Percentiles rank a stretch among this genome's conserved stretches.
phyloP scores from a whole-genome alignment of 192 early-diverging fungal genomes.

The Podila clonocystis region DNA sequence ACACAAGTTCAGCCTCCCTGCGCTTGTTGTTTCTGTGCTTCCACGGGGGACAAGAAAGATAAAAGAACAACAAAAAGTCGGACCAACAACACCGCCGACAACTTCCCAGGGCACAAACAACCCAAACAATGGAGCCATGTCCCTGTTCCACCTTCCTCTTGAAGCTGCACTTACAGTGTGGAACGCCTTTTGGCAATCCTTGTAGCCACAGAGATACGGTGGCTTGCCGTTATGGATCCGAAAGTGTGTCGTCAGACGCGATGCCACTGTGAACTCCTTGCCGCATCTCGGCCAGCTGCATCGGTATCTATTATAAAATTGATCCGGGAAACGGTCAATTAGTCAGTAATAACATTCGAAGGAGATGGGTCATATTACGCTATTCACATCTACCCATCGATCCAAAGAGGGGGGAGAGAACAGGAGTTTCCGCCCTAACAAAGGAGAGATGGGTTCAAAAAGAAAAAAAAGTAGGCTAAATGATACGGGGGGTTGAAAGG shows the following conservation, averaged over 20 bases:
- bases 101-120: neutral
- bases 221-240: conserved; percentile 48
- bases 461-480: neutral
- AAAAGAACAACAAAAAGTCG: neutral
- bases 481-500: neutral
- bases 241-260: conserved; percentile 41
- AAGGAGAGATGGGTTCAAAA: neutral
- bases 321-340: too few species aligned
- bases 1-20: too few species aligned
- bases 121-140: too few species aligned
- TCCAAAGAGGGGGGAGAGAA: neutral
- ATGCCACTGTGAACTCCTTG: conserved; percentile 47
- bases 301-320: conserved; percentile 21
- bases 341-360: too few species aligned
- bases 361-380: neutral
- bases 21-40: neutral
- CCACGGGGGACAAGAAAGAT: neutral
- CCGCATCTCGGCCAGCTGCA: conserved; percentile 52
- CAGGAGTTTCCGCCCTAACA: neutral
- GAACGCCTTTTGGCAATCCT: conserved; percentile 49
- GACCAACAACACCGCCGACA: neutral
- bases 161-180: conserved; percentile 39
- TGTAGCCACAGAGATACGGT: conserved; percentile 47
- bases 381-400: conserved; percentile 5
- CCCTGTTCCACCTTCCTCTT: too few species aligned